Conservation (phyloP, 73 alveolate species). For the Blepharisma stoltei region DNA sequence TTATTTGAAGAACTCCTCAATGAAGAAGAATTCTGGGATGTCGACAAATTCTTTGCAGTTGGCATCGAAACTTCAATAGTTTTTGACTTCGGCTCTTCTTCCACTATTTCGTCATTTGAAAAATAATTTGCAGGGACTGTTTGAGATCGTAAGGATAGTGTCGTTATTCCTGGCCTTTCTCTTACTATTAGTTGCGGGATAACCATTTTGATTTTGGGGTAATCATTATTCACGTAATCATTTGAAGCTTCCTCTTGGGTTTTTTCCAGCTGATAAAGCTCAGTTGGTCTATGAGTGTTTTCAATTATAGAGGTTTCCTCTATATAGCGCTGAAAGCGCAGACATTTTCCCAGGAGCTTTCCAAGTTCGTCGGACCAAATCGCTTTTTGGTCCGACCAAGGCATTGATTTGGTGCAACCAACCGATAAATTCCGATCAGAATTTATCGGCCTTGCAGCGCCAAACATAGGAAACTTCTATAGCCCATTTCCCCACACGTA, state of each 20-base stretch:
- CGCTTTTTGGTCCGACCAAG: no score
- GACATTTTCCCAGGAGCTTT: no score
- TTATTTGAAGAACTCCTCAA: not conserved
- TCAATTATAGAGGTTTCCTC: no score
- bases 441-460: no score
- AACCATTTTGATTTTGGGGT: not conserved
- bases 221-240: not conserved
- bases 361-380: no score
- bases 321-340: no score
- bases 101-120: not conserved
- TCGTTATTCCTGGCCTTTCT: conserved; percentile 18
- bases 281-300: not conserved
- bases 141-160: no score
- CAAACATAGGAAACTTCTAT: no score
- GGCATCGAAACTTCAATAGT: not conserved
- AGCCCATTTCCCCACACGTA: not conserved
- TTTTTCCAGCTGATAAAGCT: not conserved
- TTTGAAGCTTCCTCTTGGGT: not conserved
- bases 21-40: not conserved
- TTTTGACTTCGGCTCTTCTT: not conserved
- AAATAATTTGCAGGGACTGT: not conserved
- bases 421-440: no score
- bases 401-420: no score
- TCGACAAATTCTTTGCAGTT: not conserved
- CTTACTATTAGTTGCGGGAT: conserved; percentile 10